Base-by-base conservation (phyloP, 768 basidiomycete species). In the Mycena kentingensis region DNA sequence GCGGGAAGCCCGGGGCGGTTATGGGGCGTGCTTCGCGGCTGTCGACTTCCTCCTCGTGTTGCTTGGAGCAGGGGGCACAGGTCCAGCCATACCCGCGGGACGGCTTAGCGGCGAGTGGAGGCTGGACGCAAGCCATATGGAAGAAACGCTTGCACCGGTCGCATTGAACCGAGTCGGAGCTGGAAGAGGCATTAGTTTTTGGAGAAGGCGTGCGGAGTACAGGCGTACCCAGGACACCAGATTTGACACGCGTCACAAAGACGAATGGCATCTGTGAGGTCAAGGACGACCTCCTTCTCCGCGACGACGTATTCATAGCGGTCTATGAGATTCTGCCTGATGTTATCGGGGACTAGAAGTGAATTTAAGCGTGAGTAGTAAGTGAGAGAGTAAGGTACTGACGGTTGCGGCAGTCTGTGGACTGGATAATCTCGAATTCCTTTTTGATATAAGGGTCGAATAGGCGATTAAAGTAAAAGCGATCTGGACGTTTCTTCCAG, bases 401-500 rank as follows among this genome's bases (percentile, higher is more conserved):
- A 98, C 96, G 75, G 69, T 99, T 99, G 52, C 87, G 83, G 55
- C 97, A 87, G 63, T 87, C 90, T 34, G 81, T 81, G 26, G 92
- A 82, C 54, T 88, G 86, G 47, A 99, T 87, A 61, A 98, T 89
- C 68, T 98, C 97, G 70, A 96, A 98, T 72, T 98, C 95, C 70
- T 91, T 90, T 76, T 96, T 94, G 73, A 98, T 92, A 71, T 96
- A 98, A 46, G 94, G 93, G 75, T 98, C 96, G 67, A 96, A 99
- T 25, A 98, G 79, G 63, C 90, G 86, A 63, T 85, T 86, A 78
- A 94, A 99, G 77, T 95, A 97, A 78, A 99, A 99, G 59, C 91
- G 83, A 71, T 99, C 96, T 2, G 90, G 88, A 37, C 86, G 81
- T 70, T 90, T 91, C 76, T 94, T 98, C 93, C 93, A 98, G 5